phyloP scores from a whole-genome alignment of 2,329 filamentous ascomycete genomes.

The Fusarium sp. region DNA sequence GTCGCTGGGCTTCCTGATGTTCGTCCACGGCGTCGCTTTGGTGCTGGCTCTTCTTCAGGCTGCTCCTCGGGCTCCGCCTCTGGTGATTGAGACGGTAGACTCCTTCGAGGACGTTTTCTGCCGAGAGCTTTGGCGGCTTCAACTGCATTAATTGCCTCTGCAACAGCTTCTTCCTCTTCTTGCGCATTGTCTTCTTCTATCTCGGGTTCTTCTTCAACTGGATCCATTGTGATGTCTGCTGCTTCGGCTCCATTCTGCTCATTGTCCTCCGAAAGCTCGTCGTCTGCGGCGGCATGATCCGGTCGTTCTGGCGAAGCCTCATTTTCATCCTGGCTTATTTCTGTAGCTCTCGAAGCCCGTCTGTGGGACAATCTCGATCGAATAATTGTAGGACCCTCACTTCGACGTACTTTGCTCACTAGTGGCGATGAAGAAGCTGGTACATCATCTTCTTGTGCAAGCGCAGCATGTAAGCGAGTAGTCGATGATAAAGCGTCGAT shows the following conservation, averaged over 20 bases:
- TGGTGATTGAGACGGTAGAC: slow-evolving; percentile 55
- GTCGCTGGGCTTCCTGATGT: slow-evolving; percentile 56
- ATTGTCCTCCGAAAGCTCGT: slow-evolving; percentile 29
- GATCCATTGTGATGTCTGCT: slow-evolving; percentile 1
- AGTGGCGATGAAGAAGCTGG: slow-evolving; percentile 58
- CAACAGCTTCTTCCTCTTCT: slow-evolving; percentile 47
- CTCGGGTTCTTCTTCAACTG: slow-evolving; percentile 39
- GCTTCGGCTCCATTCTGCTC: slow-evolving; percentile 4
- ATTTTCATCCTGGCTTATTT: slow-evolving; percentile 47
- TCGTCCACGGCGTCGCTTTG: slow-evolving; percentile 55
- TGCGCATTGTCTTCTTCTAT: slow-evolving; percentile 39
- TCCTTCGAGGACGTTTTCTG: slow-evolving; percentile 58
- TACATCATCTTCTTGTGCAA: slow-evolving; percentile 50
- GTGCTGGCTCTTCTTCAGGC: slow-evolving; percentile 47
- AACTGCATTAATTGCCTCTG: slow-evolving; percentile 58
- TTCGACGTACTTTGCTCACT: slow-evolving; percentile 56
- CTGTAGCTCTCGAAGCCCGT: slow-evolving; percentile 36
- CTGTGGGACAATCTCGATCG: slow-evolving; percentile 49
- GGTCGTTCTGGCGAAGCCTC: slow-evolving; percentile 52
- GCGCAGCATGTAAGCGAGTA: slow-evolving; percentile 57
- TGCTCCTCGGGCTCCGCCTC: slow-evolving; percentile 57
- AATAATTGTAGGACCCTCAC: slow-evolving; percentile 49
- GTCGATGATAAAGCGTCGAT: slow-evolving; percentile 56
- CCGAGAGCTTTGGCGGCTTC: slow-evolving; percentile 59
- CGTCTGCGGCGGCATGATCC: slow-evolving; percentile 13